Conservation (phyloP, 2,329 filamentous ascomycete species). For the Tolypocladium endophyticum region DNA sequence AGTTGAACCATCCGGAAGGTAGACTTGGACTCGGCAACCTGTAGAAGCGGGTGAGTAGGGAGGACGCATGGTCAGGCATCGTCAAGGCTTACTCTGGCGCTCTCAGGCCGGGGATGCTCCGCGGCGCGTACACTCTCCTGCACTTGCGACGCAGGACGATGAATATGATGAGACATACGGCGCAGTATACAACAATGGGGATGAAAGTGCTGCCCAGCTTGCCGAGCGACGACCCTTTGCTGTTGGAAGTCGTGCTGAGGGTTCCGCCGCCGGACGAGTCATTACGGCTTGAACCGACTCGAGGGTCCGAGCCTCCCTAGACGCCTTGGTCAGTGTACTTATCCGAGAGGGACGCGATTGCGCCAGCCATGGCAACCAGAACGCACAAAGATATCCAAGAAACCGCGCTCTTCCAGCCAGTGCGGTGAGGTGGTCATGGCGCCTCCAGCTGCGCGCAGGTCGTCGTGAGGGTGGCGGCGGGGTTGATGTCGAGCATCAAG, state of each 20-base stretch:
- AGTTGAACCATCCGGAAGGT: constrained; percentile 55
- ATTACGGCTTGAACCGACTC: constrained; percentile 22
- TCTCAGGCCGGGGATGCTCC: constrained; percentile 37
- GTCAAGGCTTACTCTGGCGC: constrained; percentile 24
- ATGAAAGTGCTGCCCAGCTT: constrained; percentile 39
- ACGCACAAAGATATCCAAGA: constrained; percentile 5
- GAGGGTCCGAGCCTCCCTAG: constrained; percentile 14
- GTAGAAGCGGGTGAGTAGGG: neutral
- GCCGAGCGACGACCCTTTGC: constrained; percentile 22
- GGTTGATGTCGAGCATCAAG: constrained; percentile 1
- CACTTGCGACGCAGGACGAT: constrained; percentile 33
- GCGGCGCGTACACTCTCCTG: constrained; percentile 44
- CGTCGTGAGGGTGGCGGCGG: neutral
- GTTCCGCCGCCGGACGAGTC: constrained; percentile 22
- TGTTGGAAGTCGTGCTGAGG: constrained; percentile 18
- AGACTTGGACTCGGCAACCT: neutral
- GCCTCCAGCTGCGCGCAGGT: neutral
- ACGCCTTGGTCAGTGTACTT: neutral
- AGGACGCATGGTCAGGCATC: neutral
- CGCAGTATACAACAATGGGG: constrained; percentile 40
- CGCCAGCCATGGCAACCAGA: no score
- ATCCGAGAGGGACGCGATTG: no score
- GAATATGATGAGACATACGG: constrained; percentile 40
- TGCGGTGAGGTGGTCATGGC: neutral
- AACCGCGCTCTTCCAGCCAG: neutral